Percentiles rank a stretch among this genome's conserved stretches.
These are phyloP conservation scores for sorghum (Sorghum bicolor) DNA, from an alignment of 176 grass and related monocot genomes.

Conservation along the genomic window DNA sequence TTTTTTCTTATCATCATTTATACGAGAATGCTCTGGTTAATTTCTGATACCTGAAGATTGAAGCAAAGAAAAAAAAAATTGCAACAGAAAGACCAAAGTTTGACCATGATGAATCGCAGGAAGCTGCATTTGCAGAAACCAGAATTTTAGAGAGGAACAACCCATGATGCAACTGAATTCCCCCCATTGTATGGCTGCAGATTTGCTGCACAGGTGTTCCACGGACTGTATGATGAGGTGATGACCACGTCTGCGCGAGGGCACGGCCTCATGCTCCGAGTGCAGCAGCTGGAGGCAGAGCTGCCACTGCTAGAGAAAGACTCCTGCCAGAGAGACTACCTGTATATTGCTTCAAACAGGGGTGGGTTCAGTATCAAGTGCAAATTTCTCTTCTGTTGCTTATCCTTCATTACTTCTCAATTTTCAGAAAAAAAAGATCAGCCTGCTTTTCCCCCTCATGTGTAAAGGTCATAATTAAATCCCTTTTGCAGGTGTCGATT, in stretches of 20 bases:
- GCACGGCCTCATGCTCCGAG: conserved; percentile 58
- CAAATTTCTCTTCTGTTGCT: background rate
- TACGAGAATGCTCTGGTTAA: too few species aligned
- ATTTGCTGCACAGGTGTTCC: conserved; percentile 68
- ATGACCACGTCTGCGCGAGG: conserved; percentile 61
- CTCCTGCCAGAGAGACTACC: conserved; percentile 37
- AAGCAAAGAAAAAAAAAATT: background rate
- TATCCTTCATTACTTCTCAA: background rate
- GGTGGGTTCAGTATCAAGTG: conserved; percentile 40
- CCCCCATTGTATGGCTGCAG: conserved; percentile 22
- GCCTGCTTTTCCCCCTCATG: background rate
- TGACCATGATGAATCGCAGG: background rate
- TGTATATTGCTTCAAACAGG: conserved; percentile 50
- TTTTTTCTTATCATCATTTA: too few species aligned
- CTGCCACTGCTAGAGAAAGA: conserved; percentile 56
- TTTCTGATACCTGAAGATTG: conserved; percentile 4
- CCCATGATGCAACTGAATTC: background rate
- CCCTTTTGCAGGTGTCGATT: conserved; percentile 58
- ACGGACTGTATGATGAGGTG: conserved; percentile 75
- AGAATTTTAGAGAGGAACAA: background rate
- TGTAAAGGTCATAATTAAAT: background rate
- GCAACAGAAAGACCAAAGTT: background rate
- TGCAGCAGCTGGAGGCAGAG: conserved; percentile 75
- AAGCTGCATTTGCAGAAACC: background rate
- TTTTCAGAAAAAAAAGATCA: background rate